A percentile compares a stretch with the other conserved stretches of the same genome.
Conservation (phyloP, 2,329 filamentous ascomycete genomes). For the Pseudocercospora macadamiae region DNA sequence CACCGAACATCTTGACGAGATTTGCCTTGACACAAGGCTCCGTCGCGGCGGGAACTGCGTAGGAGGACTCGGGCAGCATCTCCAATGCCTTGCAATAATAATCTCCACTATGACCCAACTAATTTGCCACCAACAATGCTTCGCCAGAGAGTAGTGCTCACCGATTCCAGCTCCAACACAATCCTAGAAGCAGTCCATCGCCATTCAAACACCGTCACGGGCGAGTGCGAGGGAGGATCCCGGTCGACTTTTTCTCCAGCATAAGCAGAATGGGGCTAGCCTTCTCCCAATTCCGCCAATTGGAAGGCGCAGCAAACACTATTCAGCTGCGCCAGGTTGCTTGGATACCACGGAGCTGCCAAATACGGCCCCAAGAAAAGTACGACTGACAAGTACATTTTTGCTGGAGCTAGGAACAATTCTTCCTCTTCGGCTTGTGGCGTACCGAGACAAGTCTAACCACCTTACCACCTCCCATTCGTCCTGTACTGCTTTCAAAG, state of each 20-base stretch:
- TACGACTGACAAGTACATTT: not conserved
- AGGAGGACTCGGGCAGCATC: too few relatives aligned
- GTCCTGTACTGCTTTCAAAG: not conserved
- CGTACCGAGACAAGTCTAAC: conserved; percentile 8
- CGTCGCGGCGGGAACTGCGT: too few relatives aligned
- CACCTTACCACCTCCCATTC: too few relatives aligned
- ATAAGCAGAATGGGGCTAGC: conserved; percentile 5
- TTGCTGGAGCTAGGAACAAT: not conserved
- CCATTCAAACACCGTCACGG: too few relatives aligned
- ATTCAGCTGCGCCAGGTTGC: not conserved
- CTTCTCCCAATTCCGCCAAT: conserved; percentile 7
- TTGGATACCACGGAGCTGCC: not conserved
- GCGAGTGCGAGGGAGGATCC: too few relatives aligned
- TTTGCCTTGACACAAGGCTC: too few relatives aligned
- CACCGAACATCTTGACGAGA: not conserved
- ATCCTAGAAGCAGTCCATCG: not conserved
- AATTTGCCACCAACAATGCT: not conserved
- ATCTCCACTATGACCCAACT: not conserved
- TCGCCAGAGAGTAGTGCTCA: not conserved
- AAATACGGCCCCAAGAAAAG: not conserved
- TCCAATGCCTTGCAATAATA: too few relatives aligned
- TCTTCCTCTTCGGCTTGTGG: conserved; percentile 12
- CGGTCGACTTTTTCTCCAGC: not conserved
- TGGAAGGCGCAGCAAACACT: conserved; percentile 10
- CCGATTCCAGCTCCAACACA: not conserved